Evolutionary conservation across 1,284 basidiomycete genomes (phyloP), one percentile per base, ranked within the genome.

Genomic region (Heterobasidion parviporum): DNA sequence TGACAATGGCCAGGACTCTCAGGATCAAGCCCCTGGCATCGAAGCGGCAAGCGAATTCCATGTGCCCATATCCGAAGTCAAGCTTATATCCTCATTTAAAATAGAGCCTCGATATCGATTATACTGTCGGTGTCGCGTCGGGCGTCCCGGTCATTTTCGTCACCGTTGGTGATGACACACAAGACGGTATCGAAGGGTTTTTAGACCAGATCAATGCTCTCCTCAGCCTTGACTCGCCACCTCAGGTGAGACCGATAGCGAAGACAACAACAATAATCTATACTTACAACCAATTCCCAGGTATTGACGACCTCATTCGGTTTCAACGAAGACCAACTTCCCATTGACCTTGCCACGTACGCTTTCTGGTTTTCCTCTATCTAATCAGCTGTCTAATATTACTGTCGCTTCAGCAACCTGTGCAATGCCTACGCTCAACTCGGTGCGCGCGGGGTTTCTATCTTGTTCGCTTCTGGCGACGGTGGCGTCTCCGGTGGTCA

Each of bases 161-260:
- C 50, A 55, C 57, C 15, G 54, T 58, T 20, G 57, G 57, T 2
- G 18, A 45, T 3, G 43, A 49, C 15, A 52, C 8, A 34, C 35
- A 36, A 15, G 54, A 58, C 34, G 65, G 64, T 49, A 60, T 66
- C 16, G 57, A 57, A 9, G 66, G 65, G n/a, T 67, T 68, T 60
- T 59, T 68, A 33, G 69, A 71, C 55, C 69, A 68, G 57, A 68
- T 70, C 60, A 68, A 71, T 61, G 61, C 63, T 53, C 59, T 74
- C 26, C 64, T 68, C 48, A 72, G 73, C 51, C 61, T 66, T 2
- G 70, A 70, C 43, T 72, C 76, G 15, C 54, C 63, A 2, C 81
- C 82, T 0, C 74, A 77, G 56, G 38, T 41, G 38, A 41, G 38
- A 10, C n/a, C 3, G 38, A 12, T 41, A 6, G 3, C 26, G 26